Evolutionary conservation across 768 basidiomycete species (phyloP), one percentile per base, ranked within the genome.

Genomic region (Tricholoma furcatifolium): DNA sequence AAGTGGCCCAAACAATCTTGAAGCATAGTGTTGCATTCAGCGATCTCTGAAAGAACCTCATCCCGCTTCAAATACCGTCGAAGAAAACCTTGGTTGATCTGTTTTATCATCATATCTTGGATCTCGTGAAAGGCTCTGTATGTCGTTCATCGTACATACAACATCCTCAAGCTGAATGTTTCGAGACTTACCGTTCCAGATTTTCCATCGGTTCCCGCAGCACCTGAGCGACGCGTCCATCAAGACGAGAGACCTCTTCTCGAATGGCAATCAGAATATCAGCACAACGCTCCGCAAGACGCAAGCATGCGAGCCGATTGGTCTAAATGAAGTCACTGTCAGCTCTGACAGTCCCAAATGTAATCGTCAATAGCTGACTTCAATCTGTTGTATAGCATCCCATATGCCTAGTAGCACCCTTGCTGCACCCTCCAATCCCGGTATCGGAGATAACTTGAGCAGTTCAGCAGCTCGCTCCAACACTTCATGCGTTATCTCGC

Each of bases 31-130:
- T 85, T 80, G 42, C 84, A 84, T 2, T 54, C 71, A 0, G 65
- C 58, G 15, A 92, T 81, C 34, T 79, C 77, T 8, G 71, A 66
- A 21, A 75, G 62, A 30, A 83, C 83, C 53, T 91, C 88, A 27
- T 88, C 85, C 32, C 87, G 79, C 62, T 83, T 83, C 23, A 93
- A 73, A 62, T 88, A 91, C 7, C 88, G 77, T 66, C 87, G 87
- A 59, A 90, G 65, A 70, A 87, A 88, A 0, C 88, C 83, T 7
- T 87, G 71, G 36, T 79, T 69, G n/a, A 75, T 72, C 55, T 87
- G 81, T 53, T 79, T 81, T 47, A 74, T 60, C 41, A 89, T 73
- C 56, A 89, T 78, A 3, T 59, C 53, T 30, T 73, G 66, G 4
- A 88, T 75, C 11, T 68, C 51, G 7, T 53, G 50, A 59, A 80